Conservation (phyloP, 768 basidiomycete genomes). For the Trametes punicea region DNA sequence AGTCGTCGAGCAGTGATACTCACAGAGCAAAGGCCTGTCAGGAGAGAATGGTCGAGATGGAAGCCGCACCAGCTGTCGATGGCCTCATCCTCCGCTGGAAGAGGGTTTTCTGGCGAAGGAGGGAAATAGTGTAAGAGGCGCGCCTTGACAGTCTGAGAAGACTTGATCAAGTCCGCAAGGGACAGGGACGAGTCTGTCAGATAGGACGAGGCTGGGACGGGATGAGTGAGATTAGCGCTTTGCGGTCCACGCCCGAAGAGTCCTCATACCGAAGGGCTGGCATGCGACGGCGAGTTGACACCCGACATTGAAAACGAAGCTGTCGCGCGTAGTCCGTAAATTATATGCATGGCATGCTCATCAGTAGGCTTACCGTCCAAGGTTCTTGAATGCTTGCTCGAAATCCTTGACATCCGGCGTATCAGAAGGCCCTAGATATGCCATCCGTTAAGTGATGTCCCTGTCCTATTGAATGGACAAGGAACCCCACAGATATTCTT, state of each 20-base stretch:
- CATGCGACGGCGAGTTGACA: slow-evolving; percentile 81
- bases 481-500: slow-evolving; percentile 72
- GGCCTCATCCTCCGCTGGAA: slow-evolving; percentile 51
- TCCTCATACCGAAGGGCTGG: slow-evolving; percentile 75
- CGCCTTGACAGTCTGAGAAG: slow-evolving; percentile 85
- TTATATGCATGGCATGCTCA: not conserved
- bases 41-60: slow-evolving; percentile 85
- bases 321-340: slow-evolving; percentile 30
- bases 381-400: slow-evolving; percentile 83
- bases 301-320: slow-evolving; percentile 82
- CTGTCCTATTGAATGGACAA: not conserved
- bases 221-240: not conserved
- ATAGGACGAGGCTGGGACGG: slow-evolving; percentile 54
- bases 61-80: slow-evolving; percentile 94
- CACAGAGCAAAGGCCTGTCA: slow-evolving; percentile 92
- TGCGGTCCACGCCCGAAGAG: not conserved
- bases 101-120: slow-evolving; percentile 40
- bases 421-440: slow-evolving; percentile 57
- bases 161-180: slow-evolving; percentile 65
- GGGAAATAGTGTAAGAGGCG: slow-evolving; percentile 97
- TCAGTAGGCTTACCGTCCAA: slow-evolving; percentile 57
- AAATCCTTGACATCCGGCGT: slow-evolving; percentile 69
- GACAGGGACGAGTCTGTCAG: slow-evolving; percentile 65
- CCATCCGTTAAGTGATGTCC: not conserved
- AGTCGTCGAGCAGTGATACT: too few relatives aligned